Percentiles rank a stretch among this genome's conserved stretches.
These are phyloP conservation scores for Saturnispora galanensis DNA, from an alignment of 805 yeast species.

Conservation along the genomic window DNA sequence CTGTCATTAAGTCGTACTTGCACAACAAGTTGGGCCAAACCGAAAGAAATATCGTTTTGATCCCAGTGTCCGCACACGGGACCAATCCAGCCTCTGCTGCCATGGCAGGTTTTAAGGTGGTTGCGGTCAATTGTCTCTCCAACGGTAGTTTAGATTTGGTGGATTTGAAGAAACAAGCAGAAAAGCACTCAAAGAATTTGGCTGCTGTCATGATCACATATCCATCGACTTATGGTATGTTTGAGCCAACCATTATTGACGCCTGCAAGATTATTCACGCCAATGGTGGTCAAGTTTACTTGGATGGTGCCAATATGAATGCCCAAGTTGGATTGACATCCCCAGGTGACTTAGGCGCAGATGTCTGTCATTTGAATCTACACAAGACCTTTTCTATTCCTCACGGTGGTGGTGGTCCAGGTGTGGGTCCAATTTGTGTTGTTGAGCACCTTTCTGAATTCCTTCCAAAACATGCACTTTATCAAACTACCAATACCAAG, in stretches of 20 bases:
- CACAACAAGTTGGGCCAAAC: conserved; percentile 54
- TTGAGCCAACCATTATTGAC: conserved; percentile 79
- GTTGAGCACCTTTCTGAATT: conserved; percentile 67
- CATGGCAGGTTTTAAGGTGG: conserved; percentile 91
- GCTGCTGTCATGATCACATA: conserved; percentile 96
- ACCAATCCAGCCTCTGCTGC: conserved; percentile 98
- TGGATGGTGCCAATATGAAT: conserved; percentile 99
- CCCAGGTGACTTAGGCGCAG: conserved; percentile 97
- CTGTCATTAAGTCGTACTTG: conserved; percentile 73
- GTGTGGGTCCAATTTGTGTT: conserved; percentile 97
- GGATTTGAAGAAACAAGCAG: conserved; percentile 68
- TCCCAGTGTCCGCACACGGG: conserved; percentile 97
- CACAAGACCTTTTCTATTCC: conserved; percentile 97
- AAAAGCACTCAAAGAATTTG: conserved; percentile 52
- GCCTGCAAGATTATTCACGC: conserved; percentile 82
- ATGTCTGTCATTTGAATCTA: conserved; percentile 92
- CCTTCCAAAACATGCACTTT: conserved; percentile 70
- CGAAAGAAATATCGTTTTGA: conserved; percentile 76
- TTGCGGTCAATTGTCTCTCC: conserved; percentile 76
- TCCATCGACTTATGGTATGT: conserved; percentile 94
- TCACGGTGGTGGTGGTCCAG: conserved; percentile 99
- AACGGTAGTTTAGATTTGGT: conserved; percentile 80
- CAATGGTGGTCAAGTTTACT: conserved; percentile 90
- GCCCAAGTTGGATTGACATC: conserved; percentile 97
- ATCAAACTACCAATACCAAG: conserved; percentile 36